Evolutionary conservation across 2,329 filamentous ascomycete species (phyloP).

Genomic region (Davidsoniella australis): DNA sequence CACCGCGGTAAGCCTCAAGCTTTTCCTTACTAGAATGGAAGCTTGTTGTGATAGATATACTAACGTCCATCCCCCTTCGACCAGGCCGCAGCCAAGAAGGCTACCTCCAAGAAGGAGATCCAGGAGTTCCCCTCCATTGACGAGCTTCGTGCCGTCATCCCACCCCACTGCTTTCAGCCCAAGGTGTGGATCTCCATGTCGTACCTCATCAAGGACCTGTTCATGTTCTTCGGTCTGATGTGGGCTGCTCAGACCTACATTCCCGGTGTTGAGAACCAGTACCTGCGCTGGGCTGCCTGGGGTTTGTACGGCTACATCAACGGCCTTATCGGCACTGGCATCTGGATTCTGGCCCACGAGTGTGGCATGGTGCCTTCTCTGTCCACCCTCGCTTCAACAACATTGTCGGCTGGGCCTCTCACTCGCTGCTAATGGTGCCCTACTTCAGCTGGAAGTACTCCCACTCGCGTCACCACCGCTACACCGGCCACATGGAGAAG

Average conservation of each 20-base stretch:
- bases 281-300: conserved; percentile 33
- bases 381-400: conserved; percentile 38
- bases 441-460: conserved; percentile 60
- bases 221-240: conserved; percentile 30
- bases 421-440: conserved; percentile 48
- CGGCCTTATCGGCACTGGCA: conserved; percentile 44
- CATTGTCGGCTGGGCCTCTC: conserved; percentile 43
- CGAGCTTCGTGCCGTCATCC: conserved; percentile 35
- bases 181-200: conserved; percentile 32
- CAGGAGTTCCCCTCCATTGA: conserved; percentile 27
- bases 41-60: background rate
- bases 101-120: background rate
- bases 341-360: conserved; percentile 58
- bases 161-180: conserved; percentile 43
- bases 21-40: background rate
- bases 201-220: conserved; percentile 39
- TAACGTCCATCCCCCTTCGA: background rate
- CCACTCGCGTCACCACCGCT: conserved; percentile 53
- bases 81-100: too few species aligned
- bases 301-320: conserved; percentile 43
- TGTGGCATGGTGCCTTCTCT: conserved; percentile 54
- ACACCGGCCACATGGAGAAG: conserved; percentile 49
- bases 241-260: conserved; percentile 37
- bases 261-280: conserved; percentile 28
- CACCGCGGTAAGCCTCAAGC: background rate